Evolutionary conservation across 2,329 filamentous ascomycete genomes (phyloP).

Genomic region (Tetracladium maxilliforme): DNA sequence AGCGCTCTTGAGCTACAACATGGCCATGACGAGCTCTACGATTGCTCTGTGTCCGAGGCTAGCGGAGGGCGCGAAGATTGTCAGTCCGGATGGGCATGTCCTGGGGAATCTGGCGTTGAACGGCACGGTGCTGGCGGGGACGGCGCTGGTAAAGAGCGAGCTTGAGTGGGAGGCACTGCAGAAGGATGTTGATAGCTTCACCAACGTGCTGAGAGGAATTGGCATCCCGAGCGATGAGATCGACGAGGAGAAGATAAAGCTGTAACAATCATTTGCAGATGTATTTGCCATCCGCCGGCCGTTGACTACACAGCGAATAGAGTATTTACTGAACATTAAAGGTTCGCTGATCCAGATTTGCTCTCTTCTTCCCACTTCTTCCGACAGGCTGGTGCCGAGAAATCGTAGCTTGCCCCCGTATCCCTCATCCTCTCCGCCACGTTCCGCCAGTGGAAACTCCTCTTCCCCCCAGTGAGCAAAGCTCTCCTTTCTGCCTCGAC

Average conservation of each 20-base stretch:
- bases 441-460: conserved; percentile 39
- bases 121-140: conserved; percentile 48
- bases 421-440: conserved; percentile 36
- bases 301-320: too few relatives aligned
- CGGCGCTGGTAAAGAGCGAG: conserved; percentile 44
- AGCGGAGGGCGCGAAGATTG: conserved; percentile 28
- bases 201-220: conserved; percentile 23
- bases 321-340: too few relatives aligned
- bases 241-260: too few relatives aligned
- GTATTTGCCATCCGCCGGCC: too few relatives aligned
- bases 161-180: conserved; percentile 39
- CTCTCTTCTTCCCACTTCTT: conserved; percentile 37
- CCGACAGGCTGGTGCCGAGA: conserved; percentile 41
- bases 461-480: conserved; percentile 5
- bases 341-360: too few relatives aligned
- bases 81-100: conserved; percentile 11
- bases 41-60: conserved; percentile 40
- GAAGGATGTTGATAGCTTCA: conserved; percentile 18
- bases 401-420: conserved; percentile 40
- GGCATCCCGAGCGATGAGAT: too few relatives aligned
- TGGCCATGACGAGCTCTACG: conserved; percentile 38
- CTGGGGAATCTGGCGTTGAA: conserved; percentile 36
- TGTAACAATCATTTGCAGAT: too few relatives aligned
- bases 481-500: neutral
- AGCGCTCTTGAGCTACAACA: conserved; percentile 46